Percentiles rank a stretch among this genome's conserved stretches.
Conservation (phyloP, 1,284 basidiomycete species). For the Papiliotrema fonsecae region DNA sequence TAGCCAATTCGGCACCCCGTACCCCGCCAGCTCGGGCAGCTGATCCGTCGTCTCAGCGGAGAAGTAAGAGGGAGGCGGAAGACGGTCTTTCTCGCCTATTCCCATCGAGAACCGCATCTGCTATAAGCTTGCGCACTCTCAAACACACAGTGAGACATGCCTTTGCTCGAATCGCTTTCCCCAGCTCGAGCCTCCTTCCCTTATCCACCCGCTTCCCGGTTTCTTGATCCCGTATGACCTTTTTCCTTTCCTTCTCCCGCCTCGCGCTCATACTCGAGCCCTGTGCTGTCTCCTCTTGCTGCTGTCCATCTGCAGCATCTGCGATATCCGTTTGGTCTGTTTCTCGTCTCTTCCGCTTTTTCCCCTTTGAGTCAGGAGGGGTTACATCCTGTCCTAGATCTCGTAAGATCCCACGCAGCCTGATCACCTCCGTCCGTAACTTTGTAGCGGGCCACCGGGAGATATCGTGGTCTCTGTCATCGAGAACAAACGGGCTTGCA, state of each 20-base stretch:
- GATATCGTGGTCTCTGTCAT: too few relatives aligned
- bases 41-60: background rate
- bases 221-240: slow-evolving; percentile 8
- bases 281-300: background rate
- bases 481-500: too few relatives aligned
- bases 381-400: background rate
- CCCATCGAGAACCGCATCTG: slow-evolving; percentile 16
- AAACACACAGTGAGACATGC: slow-evolving; percentile 7
- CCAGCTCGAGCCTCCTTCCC: slow-evolving; percentile 17
- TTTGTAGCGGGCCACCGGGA: too few relatives aligned
- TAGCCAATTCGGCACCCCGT: slow-evolving; percentile 10
- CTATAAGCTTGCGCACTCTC: background rate
- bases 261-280: background rate
- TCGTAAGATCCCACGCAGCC: background rate
- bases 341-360: background rate
- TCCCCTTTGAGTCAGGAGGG: too few relatives aligned
- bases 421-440: background rate
- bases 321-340: background rate
- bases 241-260: slow-evolving; percentile 7
- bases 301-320: background rate
- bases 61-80: slow-evolving; percentile 9
- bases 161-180: slow-evolving; percentile 16
- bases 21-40: background rate
- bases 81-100: slow-evolving; percentile 10
- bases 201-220: slow-evolving; percentile 30